Percentiles rank a stretch among this genome's conserved stretches.
Evolutionary conservation across 352 stramenopile species (phyloP).

Genomic region (Phytophthora pluvialis): DNA sequence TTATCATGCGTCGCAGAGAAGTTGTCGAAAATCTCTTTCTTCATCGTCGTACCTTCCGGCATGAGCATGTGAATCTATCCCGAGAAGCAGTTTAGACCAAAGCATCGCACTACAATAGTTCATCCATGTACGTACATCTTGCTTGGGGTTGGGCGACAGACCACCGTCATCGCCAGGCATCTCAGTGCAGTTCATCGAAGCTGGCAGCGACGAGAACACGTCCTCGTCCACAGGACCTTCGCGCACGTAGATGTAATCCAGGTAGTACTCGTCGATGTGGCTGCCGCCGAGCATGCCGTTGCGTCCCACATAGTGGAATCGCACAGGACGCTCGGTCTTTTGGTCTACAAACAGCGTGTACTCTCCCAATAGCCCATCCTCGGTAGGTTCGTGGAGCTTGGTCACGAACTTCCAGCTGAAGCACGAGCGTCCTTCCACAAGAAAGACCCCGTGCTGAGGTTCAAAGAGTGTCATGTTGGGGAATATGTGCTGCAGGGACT

Average conservation of each 20-base stretch:
- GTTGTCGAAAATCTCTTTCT: conserved; percentile 69
- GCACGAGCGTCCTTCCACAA: conserved; percentile 75
- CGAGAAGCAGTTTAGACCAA: conserved; percentile 7
- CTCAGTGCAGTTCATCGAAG: conserved; percentile 85
- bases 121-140: conserved; percentile 58
- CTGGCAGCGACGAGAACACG: conserved; percentile 73
- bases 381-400: conserved; percentile 52
- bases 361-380: conserved; percentile 75
- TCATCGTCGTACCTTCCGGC: conserved; percentile 63
- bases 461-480: conserved; percentile 87
- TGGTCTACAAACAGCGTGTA: conserved; percentile 91
- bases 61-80: conserved; percentile 85
- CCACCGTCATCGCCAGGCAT: conserved; percentile 54
- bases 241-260: conserved; percentile 90
- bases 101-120: neutral
- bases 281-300: conserved; percentile 86
- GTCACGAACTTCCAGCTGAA: conserved; percentile 87
- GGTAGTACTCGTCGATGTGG: conserved; percentile 91
- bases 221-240: conserved; percentile 66
- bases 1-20: conserved; percentile 75
- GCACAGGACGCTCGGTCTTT: conserved; percentile 73
- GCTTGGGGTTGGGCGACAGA: conserved; percentile 55
- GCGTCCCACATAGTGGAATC: conserved; percentile 88
- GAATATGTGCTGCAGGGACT: conserved; percentile 85
- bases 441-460: conserved; percentile 79